Conservation (phyloP, 805 yeast genomes). For the Pichia exigua region DNA sequence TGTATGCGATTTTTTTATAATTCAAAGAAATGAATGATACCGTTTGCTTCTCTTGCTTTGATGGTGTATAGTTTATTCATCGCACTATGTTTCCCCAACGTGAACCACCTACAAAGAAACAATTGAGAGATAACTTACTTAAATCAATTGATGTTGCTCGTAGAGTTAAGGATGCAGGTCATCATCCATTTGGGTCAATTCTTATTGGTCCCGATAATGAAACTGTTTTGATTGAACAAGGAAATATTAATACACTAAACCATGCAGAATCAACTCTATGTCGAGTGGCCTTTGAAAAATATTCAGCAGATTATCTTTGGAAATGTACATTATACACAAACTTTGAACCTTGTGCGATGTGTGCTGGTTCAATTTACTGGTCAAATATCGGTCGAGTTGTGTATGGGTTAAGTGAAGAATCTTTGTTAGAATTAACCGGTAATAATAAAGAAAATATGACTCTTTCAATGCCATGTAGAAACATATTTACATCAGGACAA, state of each 20-base stretch:
- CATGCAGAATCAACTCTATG: constrained; percentile 26
- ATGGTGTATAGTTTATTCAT: neutral
- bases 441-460: constrained; percentile 24
- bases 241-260: constrained; percentile 24
- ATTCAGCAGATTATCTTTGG: constrained; percentile 21
- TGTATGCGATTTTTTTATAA: no score
- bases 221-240: constrained; percentile 20
- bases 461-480: constrained; percentile 16
- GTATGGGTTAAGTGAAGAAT: constrained; percentile 19
- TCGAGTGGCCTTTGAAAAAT: constrained; percentile 16
- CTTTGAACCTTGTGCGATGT: constrained; percentile 28
- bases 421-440: constrained; percentile 20
- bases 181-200: constrained; percentile 26
- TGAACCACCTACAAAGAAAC: constrained; percentile 9
- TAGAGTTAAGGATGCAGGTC: constrained; percentile 16
- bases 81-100: constrained; percentile 14
- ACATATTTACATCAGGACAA: constrained; percentile 20
- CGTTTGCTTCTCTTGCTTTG: no score
- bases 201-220: constrained; percentile 22
- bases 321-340: constrained; percentile 24
- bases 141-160: constrained; percentile 16
- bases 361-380: constrained; percentile 27
- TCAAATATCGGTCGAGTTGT: constrained; percentile 23
- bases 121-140: constrained; percentile 7
- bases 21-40: no score